Percentiles rank a stretch among this genome's conserved stretches.
Conservation (phyloP, 1,284 basidiomycete genomes). For the Cryptococcus sp. region DNA sequence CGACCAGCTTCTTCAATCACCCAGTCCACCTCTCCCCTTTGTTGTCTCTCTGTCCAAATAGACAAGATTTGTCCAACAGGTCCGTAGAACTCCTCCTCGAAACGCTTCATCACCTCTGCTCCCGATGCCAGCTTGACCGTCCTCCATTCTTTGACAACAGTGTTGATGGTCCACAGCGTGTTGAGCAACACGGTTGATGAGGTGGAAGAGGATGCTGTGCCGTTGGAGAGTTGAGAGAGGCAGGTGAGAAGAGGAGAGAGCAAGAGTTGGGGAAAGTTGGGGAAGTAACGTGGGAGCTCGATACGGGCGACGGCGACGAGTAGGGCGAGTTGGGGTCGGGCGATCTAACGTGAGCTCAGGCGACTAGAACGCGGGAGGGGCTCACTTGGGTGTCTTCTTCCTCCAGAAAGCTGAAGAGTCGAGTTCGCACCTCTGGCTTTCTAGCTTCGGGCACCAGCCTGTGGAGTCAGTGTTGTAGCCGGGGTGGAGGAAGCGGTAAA, state of each 20-base stretch:
- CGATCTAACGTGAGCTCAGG: conserved; percentile 27
- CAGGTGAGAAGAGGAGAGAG: conserved; percentile 36
- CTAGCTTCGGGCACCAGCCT: conserved; percentile 41
- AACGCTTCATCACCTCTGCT: conserved; percentile 35
- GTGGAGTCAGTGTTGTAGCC: background rate
- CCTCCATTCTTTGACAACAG: conserved; percentile 46
- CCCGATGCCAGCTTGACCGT: conserved; percentile 43
- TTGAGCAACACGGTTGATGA: conserved; percentile 42
- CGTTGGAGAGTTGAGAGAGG: conserved; percentile 21
- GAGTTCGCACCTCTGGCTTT: conserved; percentile 39
- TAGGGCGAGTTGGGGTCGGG: conserved; percentile 41
- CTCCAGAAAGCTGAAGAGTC: conserved; percentile 43
- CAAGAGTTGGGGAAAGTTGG: conserved; percentile 36
- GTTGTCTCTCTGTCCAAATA: conserved; percentile 31
- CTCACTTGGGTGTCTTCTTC: conserved; percentile 37
- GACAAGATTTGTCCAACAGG: conserved; percentile 35
- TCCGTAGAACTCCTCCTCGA: conserved; percentile 32
- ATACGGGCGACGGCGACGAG: conserved; percentile 43
- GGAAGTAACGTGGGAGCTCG: conserved; percentile 39
- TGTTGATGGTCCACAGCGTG: conserved; percentile 46
- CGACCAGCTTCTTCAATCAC: conserved; percentile 40
- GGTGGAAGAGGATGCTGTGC: conserved; percentile 17
- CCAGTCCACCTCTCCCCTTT: conserved; percentile 32
- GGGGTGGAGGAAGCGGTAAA: background rate
- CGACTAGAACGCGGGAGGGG: background rate